phyloP scores from a whole-genome alignment of 441 rosid genomes.

The Gossypium davidsonii region DNA sequence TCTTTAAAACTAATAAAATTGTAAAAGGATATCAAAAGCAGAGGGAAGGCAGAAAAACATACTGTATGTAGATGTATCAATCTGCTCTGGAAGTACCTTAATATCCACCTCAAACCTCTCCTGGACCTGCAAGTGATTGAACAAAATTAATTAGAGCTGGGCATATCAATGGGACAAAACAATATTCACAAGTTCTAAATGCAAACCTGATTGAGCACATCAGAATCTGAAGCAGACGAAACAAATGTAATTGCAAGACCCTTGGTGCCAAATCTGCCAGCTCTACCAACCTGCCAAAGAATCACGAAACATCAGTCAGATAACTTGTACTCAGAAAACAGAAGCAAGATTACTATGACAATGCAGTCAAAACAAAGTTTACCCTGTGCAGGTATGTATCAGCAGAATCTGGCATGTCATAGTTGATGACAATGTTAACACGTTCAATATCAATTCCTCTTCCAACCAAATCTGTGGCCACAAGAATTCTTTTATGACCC shows the following conservation, averaged over 20 bases:
- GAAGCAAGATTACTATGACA: too few species aligned
- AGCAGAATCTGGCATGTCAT: constrained; percentile 99
- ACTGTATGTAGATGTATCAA: constrained; percentile 94
- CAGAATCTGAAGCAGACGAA: constrained; percentile 81
- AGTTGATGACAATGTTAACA: constrained; percentile 92
- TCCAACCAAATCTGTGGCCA: constrained; percentile 92
- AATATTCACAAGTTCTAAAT: not conserved
- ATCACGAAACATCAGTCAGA: not conserved
- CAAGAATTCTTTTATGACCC: constrained; percentile 94
- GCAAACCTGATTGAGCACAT: constrained; percentile 77
- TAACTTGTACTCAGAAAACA: not conserved
- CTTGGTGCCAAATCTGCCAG: constrained; percentile 12
- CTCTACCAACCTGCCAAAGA: constrained; percentile 73
- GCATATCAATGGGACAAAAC: not conserved
- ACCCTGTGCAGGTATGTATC: constrained; percentile 99
- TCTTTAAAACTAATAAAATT: not conserved
- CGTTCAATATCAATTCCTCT: constrained; percentile 96
- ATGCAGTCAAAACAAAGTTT: not conserved
- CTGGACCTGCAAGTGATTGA: constrained; percentile 51
- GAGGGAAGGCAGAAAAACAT: constrained; percentile 18
- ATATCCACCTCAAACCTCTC: constrained; percentile 56
- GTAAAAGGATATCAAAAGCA: not conserved
- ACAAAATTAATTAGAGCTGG: not conserved
- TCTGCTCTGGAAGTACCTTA: constrained; percentile 94
- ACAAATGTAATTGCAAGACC: constrained; percentile 59